Evolutionary conservation across 2,329 filamentous ascomycete species (phyloP), one percentile per base, ranked within the genome.

Genomic region (Colletotrichum plurivorum): DNA sequence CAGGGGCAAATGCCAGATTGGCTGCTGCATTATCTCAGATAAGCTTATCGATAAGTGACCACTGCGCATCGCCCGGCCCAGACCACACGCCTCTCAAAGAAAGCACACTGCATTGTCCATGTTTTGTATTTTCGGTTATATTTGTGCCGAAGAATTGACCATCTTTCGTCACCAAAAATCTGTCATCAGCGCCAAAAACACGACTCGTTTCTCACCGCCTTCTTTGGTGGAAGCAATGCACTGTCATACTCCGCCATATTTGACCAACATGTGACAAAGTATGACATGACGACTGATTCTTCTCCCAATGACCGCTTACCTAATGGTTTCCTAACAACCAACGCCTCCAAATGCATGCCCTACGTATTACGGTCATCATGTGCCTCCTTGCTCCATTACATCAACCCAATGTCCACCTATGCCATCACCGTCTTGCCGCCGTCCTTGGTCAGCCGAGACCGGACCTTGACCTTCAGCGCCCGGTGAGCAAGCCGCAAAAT

Each of bases 371-470:
- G 22, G 22, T 25, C 22, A 25, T 36, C 31, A 9, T 36, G 10
- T 5, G 31, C 31, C 10, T 36, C 2, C 2, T 36, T 36, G 31
- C 31, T 12, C 31, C 31, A 36, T 36, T 36, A 8, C 8, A 36
- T 10, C 31, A 36, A 36, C 10, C 31, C 31, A 36, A 36, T 10
- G 31, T 36, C 31, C 31, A 8, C 31, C 31, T 36, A 36, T 4
- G 84, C 83, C 81, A 85, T 82, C 54, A 86, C 78, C 5, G 82
- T 85, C 36, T 72, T 72, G 0, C 84, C 84, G 0, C 84, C 84
- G 70, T 86, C 84, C 7, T 73, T 72, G 0, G 84, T 86, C 10
- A 85, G 75, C 0, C 84, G 78, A 22, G 77, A 76, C 6, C 84
- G 75, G 22, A 86, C 74, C 1, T 78, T 73, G 5, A 85, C 76